Evolutionary conservation across 768 basidiomycete genomes (phyloP), one percentile per base, ranked within the genome.

Genomic region (Rhodotorula taiwanensis): DNA sequence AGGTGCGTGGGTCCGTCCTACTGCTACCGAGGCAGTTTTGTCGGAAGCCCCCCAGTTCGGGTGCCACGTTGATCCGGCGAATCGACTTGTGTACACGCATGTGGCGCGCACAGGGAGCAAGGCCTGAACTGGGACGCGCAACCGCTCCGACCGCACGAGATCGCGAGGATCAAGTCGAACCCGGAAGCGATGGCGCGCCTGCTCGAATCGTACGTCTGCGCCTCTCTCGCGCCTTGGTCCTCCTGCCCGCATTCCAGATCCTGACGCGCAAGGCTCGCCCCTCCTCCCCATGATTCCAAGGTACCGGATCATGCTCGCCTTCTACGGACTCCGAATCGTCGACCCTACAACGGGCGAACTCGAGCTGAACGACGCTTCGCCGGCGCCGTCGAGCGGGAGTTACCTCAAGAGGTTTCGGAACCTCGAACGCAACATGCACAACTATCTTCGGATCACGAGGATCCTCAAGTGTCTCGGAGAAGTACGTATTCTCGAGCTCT

Each of bases 381-480:
- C 62, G 7, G 62, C 58, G 1, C 66, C 66, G 16, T 11, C 18
- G 4, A 31, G 36, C 9, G 21, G 16, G 16, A 55, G 83, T 69
- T 84, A 80, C 71, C 72, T 60, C n/a, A 66, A 78, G 23, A 79
- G 84, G 62, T 88, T 86, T 72, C 72, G 73, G 39, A 87, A 89
- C 71, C 82, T 88, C 58, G 76, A 80, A 71, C 76, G 21, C 15
- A 34, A 60, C 28, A 74, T 81, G n/a, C 87, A 88, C 75, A 88
- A 88, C 74, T 82, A 86, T 74, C 80, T 88, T 54, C 83, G 87
- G 41, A 84, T 88, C 67, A 83, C 87, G 36, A 83, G 87, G 47
- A 87, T 88, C 60, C 76, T 88, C 69, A 87, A 88, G 75, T 85
- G 82, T 67, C 75, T 87, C 28, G 86, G 85, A 25, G 85, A 86